Evolutionary conservation across 305 asterid genomes (phyloP).

Genomic region (Plantago rigida): DNA sequence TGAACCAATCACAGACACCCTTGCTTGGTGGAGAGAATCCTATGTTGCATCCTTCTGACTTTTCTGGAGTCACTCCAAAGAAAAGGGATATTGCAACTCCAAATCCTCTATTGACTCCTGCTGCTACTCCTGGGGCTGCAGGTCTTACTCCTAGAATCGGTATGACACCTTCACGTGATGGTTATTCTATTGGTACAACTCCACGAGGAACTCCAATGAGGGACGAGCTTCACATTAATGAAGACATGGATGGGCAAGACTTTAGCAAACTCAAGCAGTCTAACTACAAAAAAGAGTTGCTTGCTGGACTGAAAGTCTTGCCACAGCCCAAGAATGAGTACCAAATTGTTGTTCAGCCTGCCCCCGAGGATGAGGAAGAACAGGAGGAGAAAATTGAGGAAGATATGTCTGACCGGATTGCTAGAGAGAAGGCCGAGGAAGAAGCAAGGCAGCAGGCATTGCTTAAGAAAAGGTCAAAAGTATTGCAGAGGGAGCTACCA

Average conservation of each 20-base stretch:
- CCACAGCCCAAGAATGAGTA: conserved; percentile 95
- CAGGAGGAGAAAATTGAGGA: conserved; percentile 95
- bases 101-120: conserved; percentile 79
- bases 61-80: conserved; percentile 97
- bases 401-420: conserved; percentile 90
- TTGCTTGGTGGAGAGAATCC: conserved; percentile 97
- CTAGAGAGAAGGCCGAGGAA: conserved; percentile 91
- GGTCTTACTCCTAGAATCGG: conserved; percentile 76
- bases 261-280: conserved; percentile 51
- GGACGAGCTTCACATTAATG: conserved; percentile 82
- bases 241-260: conserved; percentile 42
- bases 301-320: conserved; percentile 56
- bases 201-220: conserved; percentile 77
- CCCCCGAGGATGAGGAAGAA: conserved; percentile 74
- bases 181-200: conserved; percentile 45
- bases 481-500: conserved; percentile 87
- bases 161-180: conserved; percentile 75
- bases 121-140: conserved; percentile 59
- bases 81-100: conserved; percentile 79
- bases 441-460: conserved; percentile 74
- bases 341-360: conserved; percentile 61
- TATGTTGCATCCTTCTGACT: conserved; percentile 85
- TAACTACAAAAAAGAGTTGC: conserved; percentile 49
- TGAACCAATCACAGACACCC: conserved; percentile 81
- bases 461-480: conserved; percentile 84